Evolutionary conservation across 2,329 filamentous ascomycete genomes (phyloP).

Genomic region (Diaporthe aspalathi): DNA sequence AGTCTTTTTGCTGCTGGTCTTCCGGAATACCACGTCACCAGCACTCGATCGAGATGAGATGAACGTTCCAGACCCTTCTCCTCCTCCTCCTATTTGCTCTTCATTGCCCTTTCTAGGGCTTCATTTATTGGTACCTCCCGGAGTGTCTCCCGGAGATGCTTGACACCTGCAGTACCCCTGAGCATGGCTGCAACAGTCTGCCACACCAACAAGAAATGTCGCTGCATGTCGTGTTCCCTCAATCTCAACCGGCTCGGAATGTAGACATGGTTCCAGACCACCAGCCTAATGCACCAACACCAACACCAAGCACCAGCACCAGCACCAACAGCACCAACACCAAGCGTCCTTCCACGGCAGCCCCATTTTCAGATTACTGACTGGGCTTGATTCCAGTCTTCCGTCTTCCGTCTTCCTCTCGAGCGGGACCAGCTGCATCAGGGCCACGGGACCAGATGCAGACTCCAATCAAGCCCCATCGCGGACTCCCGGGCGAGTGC

Average conservation of each 20-base stretch:
- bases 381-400: constrained; percentile 14
- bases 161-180: constrained; percentile 31
- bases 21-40: constrained; percentile 23
- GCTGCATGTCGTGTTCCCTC: background rate
- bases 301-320: too few species aligned
- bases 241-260: background rate
- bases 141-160: constrained; percentile 1
- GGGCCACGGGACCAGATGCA: background rate
- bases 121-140: background rate
- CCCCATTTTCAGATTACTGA: too few species aligned
- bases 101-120: background rate
- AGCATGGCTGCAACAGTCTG: constrained; percentile 17
- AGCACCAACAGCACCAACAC: too few species aligned
- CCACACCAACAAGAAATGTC: background rate
- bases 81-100: background rate
- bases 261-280: background rate
- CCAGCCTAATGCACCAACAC: background rate
- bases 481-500: background rate
- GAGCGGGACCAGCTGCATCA: too few species aligned
- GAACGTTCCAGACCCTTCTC: background rate
- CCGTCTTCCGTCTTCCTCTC: too few species aligned
- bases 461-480: background rate
- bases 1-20: too few species aligned
- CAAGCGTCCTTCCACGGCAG: too few species aligned
- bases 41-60: constrained; percentile 25